phyloP scores from a whole-genome alignment of 257 asterid species.

The Ophiorrhiza pumila region DNA sequence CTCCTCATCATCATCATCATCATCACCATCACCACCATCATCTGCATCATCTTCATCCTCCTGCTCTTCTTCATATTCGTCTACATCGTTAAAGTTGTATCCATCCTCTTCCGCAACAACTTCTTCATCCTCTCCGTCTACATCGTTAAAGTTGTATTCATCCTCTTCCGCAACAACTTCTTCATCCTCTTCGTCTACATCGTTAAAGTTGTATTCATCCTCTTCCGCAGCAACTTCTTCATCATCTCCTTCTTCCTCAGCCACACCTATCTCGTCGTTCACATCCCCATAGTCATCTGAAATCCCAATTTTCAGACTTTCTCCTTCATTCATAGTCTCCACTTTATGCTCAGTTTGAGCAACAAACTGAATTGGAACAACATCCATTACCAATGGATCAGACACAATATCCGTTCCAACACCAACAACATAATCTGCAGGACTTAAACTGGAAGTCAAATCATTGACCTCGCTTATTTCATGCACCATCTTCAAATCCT shows the following conservation, averaged over 20 bases:
- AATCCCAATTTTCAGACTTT: neutral
- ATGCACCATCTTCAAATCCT: constrained; percentile 9
- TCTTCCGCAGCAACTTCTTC: neutral
- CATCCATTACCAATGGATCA: constrained; percentile 1
- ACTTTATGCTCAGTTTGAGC: neutral
- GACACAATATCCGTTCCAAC: constrained; percentile 6
- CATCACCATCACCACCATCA: neutral
- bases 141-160: neutral
- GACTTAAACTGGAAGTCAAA: neutral
- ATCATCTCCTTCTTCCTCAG: neutral
- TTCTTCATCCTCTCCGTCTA: neutral
- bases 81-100: neutral
- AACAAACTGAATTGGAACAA: constrained; percentile 7
- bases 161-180: neutral
- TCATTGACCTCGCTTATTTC: neutral
- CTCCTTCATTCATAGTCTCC: neutral
- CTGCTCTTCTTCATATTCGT: neutral
- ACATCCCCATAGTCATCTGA: neutral
- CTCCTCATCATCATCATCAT: neutral
- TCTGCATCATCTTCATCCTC: neutral
- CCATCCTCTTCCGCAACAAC: neutral
- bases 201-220: neutral
- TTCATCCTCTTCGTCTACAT: neutral
- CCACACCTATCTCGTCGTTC: neutral
- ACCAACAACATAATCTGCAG: constrained; percentile 1